These are phyloP conservation scores for Mycena filopes DNA, from an alignment of 768 basidiomycete genomes.

Conservation along the genomic window DNA sequence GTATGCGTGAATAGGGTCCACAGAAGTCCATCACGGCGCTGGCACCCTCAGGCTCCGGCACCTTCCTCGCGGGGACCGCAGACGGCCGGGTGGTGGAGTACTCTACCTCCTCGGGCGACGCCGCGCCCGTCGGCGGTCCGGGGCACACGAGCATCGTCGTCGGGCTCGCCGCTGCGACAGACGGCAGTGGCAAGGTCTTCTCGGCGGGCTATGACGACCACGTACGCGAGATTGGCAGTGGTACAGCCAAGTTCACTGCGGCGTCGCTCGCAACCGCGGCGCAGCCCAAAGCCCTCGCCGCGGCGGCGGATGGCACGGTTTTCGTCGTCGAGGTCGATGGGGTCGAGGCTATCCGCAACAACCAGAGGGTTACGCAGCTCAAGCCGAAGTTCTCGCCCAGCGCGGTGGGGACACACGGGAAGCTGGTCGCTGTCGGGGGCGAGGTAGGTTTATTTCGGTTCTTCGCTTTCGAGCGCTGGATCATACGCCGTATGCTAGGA, in stretches of 20 bases:
- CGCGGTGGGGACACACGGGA: constrained; percentile 63
- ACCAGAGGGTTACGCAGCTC: constrained; percentile 72
- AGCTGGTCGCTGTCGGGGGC: constrained; percentile 75
- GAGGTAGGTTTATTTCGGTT: constrained; percentile 56
- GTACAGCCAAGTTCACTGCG: constrained; percentile 59
- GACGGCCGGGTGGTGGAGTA: constrained; percentile 82
- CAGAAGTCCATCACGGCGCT: constrained; percentile 84
- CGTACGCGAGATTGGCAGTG: constrained; percentile 70
- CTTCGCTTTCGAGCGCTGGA: constrained; percentile 1
- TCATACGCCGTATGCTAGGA: constrained; percentile 57
- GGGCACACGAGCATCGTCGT: constrained; percentile 80
- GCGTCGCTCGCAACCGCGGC: constrained; percentile 62
- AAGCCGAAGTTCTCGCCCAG: constrained; percentile 63
- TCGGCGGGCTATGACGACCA: constrained; percentile 86
- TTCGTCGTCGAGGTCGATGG: constrained; percentile 69
- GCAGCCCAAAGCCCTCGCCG: constrained; percentile 77
- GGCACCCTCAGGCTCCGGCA: constrained; percentile 54
- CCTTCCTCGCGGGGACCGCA: constrained; percentile 84
- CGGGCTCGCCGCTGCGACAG: constrained; percentile 61
- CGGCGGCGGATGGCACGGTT: constrained; percentile 67
- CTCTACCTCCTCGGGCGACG: constrained; percentile 58
- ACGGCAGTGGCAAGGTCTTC: constrained; percentile 63
- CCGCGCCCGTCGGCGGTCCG: constrained; percentile 62
- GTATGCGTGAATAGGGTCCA: constrained; percentile 63
- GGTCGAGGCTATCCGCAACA: constrained; percentile 75